phyloP scores from a whole-genome alignment of 768 basidiomycete genomes.

The Leccinum variicolor region DNA sequence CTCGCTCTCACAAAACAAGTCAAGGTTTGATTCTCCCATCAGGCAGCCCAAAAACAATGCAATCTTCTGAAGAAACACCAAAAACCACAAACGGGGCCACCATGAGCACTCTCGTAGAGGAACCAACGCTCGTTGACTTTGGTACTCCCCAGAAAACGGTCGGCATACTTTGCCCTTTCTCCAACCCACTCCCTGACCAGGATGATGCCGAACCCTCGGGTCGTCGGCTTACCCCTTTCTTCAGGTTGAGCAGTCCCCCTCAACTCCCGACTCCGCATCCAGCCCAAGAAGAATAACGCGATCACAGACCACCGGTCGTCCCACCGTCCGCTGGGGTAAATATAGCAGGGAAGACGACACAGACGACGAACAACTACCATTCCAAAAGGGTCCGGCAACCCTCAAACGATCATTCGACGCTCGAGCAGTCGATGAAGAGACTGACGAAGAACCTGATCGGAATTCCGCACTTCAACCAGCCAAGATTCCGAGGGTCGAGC shows the following conservation, averaged over 20 bases:
- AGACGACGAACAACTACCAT: constrained; percentile 20
- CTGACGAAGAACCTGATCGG: constrained; percentile 29
- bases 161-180: constrained; percentile 27
- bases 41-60: constrained; percentile 32
- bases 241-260: constrained; percentile 19
- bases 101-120: constrained; percentile 10
- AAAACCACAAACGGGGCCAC: constrained; percentile 16
- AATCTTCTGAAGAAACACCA: constrained; percentile 19
- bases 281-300: constrained; percentile 28
- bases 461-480: constrained; percentile 15
- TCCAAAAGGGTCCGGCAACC: constrained; percentile 14
- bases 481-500: constrained; percentile 31
- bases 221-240: constrained; percentile 19
- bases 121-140: constrained; percentile 27
- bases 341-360: constrained; percentile 29
- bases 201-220: constrained; percentile 28
- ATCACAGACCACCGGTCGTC: constrained; percentile 34
- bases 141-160: constrained; percentile 28
- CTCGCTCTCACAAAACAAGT: background rate
- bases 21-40: constrained; percentile 28
- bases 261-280: constrained; percentile 26
- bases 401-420: constrained; percentile 35
- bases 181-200: constrained; percentile 26
- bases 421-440: constrained; percentile 34
- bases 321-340: constrained; percentile 34